Percentiles rank a stretch among this genome's conserved stretches.
phyloP scores from a whole-genome alignment of 2,329 filamentous ascomycete genomes.

The Xylariaceae sp. region DNA sequence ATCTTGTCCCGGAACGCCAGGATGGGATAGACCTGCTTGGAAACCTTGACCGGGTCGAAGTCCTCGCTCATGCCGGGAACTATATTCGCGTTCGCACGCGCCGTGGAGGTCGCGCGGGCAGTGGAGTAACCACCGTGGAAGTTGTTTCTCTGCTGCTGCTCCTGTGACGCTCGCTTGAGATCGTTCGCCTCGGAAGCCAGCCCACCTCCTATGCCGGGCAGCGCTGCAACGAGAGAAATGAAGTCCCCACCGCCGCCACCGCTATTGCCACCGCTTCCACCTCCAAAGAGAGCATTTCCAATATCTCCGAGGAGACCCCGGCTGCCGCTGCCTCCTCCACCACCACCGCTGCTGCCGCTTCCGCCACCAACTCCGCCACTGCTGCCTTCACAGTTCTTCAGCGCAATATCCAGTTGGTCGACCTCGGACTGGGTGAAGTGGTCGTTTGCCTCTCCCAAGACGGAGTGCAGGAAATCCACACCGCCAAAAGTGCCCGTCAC shows the following conservation, averaged over 20 bases:
- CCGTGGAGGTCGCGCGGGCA: too few species aligned
- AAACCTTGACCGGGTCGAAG: constrained; percentile 73
- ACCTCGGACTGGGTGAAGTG: constrained; percentile 83
- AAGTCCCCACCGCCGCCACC: constrained; percentile 48
- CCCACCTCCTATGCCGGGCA: constrained; percentile 64
- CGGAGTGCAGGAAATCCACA: constrained; percentile 79
- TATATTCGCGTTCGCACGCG: constrained; percentile 49
- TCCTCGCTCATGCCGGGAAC: constrained; percentile 69
- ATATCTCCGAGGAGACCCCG: too few species aligned
- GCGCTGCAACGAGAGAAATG: constrained; percentile 65
- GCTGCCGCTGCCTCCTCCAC: too few species aligned
- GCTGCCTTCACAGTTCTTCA: constrained; percentile 60
- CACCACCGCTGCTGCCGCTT: constrained; percentile 29
- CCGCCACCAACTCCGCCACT: constrained; percentile 25
- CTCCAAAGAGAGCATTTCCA: constrained; percentile 31
- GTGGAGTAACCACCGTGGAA: constrained; percentile 25
- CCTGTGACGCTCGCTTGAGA: constrained; percentile 60
- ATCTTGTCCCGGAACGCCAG: constrained; percentile 91
- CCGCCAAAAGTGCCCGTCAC: constrained; percentile 74
- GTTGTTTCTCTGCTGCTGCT: constrained; percentile 43
- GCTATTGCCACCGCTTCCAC: constrained; percentile 24
- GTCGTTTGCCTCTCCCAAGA: constrained; percentile 70
- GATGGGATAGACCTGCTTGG: constrained; percentile 86
- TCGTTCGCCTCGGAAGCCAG: constrained; percentile 61
- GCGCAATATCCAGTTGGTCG: constrained; percentile 69